Conservation (phyloP, 805 yeast species). For the Myxozyma monticola region DNA sequence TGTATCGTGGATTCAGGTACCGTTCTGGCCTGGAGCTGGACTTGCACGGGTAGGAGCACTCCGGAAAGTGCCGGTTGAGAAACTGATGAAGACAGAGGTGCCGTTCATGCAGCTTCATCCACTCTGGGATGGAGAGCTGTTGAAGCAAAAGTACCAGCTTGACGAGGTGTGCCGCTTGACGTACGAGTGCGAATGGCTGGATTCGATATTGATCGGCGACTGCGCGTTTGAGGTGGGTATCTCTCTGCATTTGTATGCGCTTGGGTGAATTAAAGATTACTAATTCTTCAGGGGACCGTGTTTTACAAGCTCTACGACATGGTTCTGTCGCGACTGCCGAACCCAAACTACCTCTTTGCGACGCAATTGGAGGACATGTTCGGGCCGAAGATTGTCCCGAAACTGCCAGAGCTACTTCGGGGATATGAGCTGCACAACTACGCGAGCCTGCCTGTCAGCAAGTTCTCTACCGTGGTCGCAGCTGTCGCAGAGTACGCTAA, state of each 20-base stretch:
- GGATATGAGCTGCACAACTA: slow-evolving; percentile 2
- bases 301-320: slow-evolving; percentile 8
- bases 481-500: background rate
- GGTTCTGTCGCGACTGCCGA: slow-evolving; percentile 3
- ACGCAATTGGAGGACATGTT: slow-evolving; percentile 8
- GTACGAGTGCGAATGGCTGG: slow-evolving; percentile 14
- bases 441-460: slow-evolving; percentile 13
- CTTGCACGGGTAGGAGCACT: slow-evolving; percentile 4
- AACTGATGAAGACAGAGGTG: slow-evolving; percentile 1
- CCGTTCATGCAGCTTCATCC: slow-evolving; percentile 7
- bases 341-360: slow-evolving; percentile 10
- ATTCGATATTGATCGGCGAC: slow-evolving; percentile 18
- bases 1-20: background rate
- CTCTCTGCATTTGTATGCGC: background rate
- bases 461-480: slow-evolving; percentile 4
- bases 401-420: slow-evolving; percentile 1
- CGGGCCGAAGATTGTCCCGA: slow-evolving; percentile 6
- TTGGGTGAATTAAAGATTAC: background rate
- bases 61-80: slow-evolving; percentile 4
- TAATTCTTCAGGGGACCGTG: slow-evolving; percentile 3
- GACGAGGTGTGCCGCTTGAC: slow-evolving; percentile 14
- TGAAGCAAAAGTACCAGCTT: background rate
- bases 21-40: background rate
- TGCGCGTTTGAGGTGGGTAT: slow-evolving; percentile 11
- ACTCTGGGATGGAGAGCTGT: slow-evolving; percentile 10